phyloP scores from a whole-genome alignment of 2,329 filamentous ascomycete species.

The Penicillium expansum region DNA sequence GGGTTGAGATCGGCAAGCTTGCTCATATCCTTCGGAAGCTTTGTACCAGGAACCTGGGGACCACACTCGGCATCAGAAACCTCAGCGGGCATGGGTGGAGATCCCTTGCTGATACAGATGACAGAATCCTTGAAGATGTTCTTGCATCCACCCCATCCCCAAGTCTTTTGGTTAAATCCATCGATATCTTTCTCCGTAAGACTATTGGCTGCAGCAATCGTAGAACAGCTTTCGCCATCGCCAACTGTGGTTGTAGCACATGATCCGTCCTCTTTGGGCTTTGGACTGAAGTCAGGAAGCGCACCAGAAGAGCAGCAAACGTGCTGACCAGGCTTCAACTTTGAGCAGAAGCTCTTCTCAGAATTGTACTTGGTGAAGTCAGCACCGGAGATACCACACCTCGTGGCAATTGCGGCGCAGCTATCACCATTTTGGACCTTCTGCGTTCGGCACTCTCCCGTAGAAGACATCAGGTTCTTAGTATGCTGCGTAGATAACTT shows the following conservation, averaged over 20 bases:
- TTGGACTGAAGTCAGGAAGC: constrained; percentile 35
- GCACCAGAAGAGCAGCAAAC: constrained; percentile 39
- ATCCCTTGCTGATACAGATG: too few relatives aligned
- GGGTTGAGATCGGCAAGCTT: too few relatives aligned
- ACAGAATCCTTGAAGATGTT: constrained; percentile 18
- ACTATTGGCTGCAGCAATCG: neutral
- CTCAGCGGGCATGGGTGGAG: too few relatives aligned
- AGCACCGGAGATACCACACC: constrained; percentile 33
- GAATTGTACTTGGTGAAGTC: constrained; percentile 44
- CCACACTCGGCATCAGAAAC: too few relatives aligned
- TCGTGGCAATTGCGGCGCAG: constrained; percentile 28
- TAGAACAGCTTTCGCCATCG: constrained; percentile 32
- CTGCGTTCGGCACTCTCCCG: neutral
- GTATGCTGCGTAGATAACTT: neutral
- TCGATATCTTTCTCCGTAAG: constrained; percentile 31
- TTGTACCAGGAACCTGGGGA: too few relatives aligned
- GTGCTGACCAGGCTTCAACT: constrained; percentile 33
- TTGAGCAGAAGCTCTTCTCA: constrained; percentile 24
- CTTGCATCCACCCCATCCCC: constrained; percentile 42
- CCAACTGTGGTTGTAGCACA: constrained; percentile 37
- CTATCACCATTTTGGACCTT: neutral
- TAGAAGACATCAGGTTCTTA: neutral
- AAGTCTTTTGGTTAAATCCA: constrained; percentile 40
- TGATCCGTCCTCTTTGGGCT: constrained; percentile 34
- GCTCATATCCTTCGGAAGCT: too few relatives aligned